Evolutionary conservation across 1,139 yeast genomes (phyloP), one percentile per base, ranked within the genome.

Genomic region (Yamadazyma triangularis): DNA sequence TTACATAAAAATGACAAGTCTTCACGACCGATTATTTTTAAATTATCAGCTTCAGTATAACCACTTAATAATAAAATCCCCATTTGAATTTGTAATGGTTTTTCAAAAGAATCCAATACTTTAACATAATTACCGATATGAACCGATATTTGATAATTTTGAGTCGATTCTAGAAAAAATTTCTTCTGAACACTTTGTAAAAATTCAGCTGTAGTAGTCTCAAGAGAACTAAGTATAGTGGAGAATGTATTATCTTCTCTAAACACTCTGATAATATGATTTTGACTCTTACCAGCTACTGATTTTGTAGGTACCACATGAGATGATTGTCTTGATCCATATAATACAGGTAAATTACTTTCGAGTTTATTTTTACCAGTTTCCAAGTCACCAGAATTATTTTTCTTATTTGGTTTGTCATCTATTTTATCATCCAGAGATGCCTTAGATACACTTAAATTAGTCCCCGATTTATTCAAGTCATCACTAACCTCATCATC

Each of bases 1-100:
- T 89, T 86, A 55, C 93, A 86, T 26, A 93, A 65, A 50, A 80
- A 88, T 29, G 93, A 81, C 38, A 91, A 61, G 56, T 91, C 98
- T 36, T 86, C 94, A 36, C 95, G 70, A 20, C 96, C 96, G 33
- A 88, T 71, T 31, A 80, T 84, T 36, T 79, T 79, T 31, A 89
- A 61, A 30, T 80, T 77, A 51, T 89, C 97, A 12, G 73, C 66
- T 30, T 78, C 84, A 3, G 76, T 73, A 51, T 85, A 91, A 2
- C 98, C 99, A 52, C 88, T 81, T 26, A 84, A 61, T 41, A 80
- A 64, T 14, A 93, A 59, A 29, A 88, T 55, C 27, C 84, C 82
- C 50, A 80, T 75, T 53, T 89, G 95, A 33, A 86, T 77, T 40
- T 77, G 70, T 25, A 89, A 67, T 0, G 97, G 98, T 37, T 73